Evolutionary conservation across 2,329 filamentous ascomycete species (phyloP), one percentile per base, ranked within the genome.

Genomic region (Colletotrichum caudatum): DNA sequence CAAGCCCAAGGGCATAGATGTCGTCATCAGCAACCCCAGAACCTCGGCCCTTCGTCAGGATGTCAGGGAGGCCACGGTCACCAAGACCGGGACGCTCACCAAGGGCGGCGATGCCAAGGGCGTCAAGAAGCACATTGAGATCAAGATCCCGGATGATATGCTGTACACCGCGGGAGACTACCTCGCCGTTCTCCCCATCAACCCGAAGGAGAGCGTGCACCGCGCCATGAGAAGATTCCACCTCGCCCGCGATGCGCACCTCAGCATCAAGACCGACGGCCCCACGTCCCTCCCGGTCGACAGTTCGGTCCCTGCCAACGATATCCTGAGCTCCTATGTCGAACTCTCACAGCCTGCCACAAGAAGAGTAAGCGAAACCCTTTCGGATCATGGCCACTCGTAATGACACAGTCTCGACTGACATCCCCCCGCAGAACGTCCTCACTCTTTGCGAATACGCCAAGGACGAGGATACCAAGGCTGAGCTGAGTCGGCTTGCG

Each of bases 151-250:
- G 0, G 87, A 85, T 0, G 88, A 87, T 63, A 85, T 90, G 84
- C 86, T 85, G 0, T 95, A 95, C 80, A 86, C 87, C 41, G 88
- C 91, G 2, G 93, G 93, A 16, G 93, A 95, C 77, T 95, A 96
- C 78, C 86, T 95, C 0, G 91, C 92, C 0, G 84, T 94, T 2
- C 83, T 94, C 1, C 93, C 93, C 0, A 81, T 93, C 46, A 95
- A 95, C 77, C 89, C 90, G 1, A 85, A 85, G 64, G 81, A 86
- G 48, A 89, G 84, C 9, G 88, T 95, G 2, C 84, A 86, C 11
- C 86, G 92, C 11, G 91, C 89, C 0, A 89, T 94, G 81, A 84
- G 87, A 16, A 84, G 86, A n/a, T 95, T 94, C 78, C 83, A 87
- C 1, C 81, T 95, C 0, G 86, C 91, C 0, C 92, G 90, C 88